A percentile compares a stretch with the other conserved stretches of the same genome.
Evolutionary conservation across 441 rosid species (phyloP).

Genomic region (Cnidoscolus chayamansa): DNA sequence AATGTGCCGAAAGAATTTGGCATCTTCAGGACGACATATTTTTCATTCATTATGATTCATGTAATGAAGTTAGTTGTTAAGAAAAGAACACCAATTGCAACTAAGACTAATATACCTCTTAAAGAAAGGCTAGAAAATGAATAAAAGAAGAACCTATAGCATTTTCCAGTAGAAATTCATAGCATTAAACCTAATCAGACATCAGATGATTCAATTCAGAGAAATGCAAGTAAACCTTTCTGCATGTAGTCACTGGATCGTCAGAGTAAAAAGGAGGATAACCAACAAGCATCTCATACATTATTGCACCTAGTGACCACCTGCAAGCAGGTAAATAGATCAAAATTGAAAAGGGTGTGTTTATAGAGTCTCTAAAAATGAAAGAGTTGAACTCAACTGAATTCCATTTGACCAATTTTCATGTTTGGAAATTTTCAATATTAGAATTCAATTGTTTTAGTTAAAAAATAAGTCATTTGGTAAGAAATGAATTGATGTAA

Average conservation of each 20-base stretch:
- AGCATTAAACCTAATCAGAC: background rate
- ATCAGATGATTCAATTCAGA: background rate
- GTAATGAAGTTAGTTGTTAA: background rate
- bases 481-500: no score
- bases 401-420: no score
- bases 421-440: no score
- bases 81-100: background rate
- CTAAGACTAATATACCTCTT: background rate
- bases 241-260: constrained; percentile 88
- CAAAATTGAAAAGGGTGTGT: background rate
- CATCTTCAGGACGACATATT: background rate
- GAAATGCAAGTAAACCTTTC: constrained; percentile 57
- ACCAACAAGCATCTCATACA: constrained; percentile 98
- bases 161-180: background rate
- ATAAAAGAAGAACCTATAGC: background rate
- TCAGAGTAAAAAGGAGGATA: constrained; percentile 96
- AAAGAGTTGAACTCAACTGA: no score
- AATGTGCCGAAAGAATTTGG: background rate
- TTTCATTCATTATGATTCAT: background rate
- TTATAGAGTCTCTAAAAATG: no score
- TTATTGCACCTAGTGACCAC: constrained; percentile 98
- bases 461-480: no score
- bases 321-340: constrained; percentile 39
- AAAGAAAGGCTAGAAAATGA: background rate
- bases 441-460: no score